Evolutionary conservation across 106 monocot genomes (phyloP), one percentile per base, ranked within the genome.

Genomic region (Platanthera guangdongensis): DNA sequence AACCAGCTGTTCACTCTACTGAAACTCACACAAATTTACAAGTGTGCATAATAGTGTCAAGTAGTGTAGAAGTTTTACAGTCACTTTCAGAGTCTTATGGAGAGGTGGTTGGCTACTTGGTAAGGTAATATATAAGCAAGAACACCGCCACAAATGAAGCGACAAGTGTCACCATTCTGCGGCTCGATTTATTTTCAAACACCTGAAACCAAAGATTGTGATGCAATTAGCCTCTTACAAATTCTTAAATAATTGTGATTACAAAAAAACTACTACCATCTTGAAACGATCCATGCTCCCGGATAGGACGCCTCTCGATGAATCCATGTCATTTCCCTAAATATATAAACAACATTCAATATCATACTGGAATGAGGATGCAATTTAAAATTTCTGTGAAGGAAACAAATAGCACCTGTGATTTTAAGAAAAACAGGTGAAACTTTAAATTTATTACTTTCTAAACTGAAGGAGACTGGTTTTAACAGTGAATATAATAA

Each of bases 301-400:
- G 75, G 91, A 97, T 47, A 91, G 87, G 21, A 86, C 64, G 54
- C 96, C 96, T 77, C 96, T 91, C 16, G 93, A 97, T 74, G 96
- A 49, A 91, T 97, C 96, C 96, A 97, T 97, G 49, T 84, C 91
- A 78, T 88, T 84, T 22, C 97, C 97, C 97, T 94, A 79, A 72
- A 83, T 63, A 21, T 5, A 22, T 5, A 22, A 62, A 62, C 7
- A 62, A 7, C 18, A 62, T 2, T 30, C 12, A 32, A 32, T 3
- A 13, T 30, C 9, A 39, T 65, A 30, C 13, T 65, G 18, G 21
- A 6, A 21, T 32, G 39, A 30, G 65, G 16, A 65, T 30, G 39
- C 39, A 39, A 39, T 39, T 39, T 39, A 39, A 39, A 3, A 39
- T 1, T 39, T 39, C 39, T 39, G 39, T 39, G 39, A 39, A 39